These are phyloP conservation scores for Bondarzewia mesenterica DNA, from an alignment of 1,284 basidiomycete genomes.

Conservation along the genomic window DNA sequence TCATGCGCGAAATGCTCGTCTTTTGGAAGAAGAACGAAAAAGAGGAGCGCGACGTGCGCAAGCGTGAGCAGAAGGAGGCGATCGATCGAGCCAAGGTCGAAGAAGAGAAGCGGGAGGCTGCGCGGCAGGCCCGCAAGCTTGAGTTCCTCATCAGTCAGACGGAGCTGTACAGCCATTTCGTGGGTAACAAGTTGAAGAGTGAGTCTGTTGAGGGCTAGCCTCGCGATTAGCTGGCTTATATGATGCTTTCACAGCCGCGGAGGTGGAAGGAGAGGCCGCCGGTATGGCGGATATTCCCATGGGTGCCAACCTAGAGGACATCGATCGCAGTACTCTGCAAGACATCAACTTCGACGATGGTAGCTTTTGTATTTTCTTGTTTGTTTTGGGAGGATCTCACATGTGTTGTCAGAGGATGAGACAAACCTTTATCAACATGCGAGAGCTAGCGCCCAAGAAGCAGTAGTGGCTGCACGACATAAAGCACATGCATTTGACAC, in stretches of 20 bases:
- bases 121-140: slow-evolving; percentile 92
- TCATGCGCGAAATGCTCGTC: slow-evolving; percentile 92
- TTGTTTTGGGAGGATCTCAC: background rate
- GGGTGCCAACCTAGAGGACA: slow-evolving; percentile 50
- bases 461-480: slow-evolving; percentile 74
- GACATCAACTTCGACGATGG: slow-evolving; percentile 96
- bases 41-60: slow-evolving; percentile 87
- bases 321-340: slow-evolving; percentile 44
- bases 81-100: slow-evolving; percentile 86
- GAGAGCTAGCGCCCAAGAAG: slow-evolving; percentile 84
- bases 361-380: slow-evolving; percentile 19
- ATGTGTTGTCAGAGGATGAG: slow-evolving; percentile 64
- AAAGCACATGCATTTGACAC: slow-evolving; percentile 84
- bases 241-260: slow-evolving; percentile 76
- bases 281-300: slow-evolving; percentile 36
- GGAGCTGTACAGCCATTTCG: slow-evolving; percentile 98
- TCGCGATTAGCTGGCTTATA: no score
- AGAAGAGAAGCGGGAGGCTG: slow-evolving; percentile 94
- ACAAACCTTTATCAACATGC: slow-evolving; percentile 89
- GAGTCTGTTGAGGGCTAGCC: slow-evolving; percentile 23
- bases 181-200: slow-evolving; percentile 98
- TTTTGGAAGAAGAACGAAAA: slow-evolving; percentile 99
- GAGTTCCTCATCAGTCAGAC: slow-evolving; percentile 99
- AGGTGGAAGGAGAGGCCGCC: slow-evolving; percentile 74
- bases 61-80: slow-evolving; percentile 92